phyloP scores from a whole-genome alignment of 768 basidiomycete species.

The Termitomyces sp. region DNA sequence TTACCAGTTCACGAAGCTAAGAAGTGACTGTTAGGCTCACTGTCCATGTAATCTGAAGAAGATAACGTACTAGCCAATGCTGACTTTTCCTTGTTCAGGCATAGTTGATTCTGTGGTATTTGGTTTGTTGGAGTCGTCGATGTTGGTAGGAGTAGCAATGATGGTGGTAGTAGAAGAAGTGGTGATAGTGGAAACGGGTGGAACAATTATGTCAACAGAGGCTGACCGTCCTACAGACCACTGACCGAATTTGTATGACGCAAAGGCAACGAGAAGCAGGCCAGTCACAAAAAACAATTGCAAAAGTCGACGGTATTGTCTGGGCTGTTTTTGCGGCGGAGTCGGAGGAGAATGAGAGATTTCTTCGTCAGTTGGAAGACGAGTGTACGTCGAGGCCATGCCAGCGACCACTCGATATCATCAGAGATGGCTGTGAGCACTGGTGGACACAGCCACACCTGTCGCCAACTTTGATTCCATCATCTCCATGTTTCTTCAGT shows the following conservation, averaged over 20 bases:
- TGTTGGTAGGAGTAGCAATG: conserved; percentile 7
- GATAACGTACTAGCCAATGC: conserved; percentile 73
- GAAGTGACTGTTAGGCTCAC: conserved; percentile 2
- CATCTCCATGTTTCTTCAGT: no score
- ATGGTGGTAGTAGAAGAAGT: conserved; percentile 10
- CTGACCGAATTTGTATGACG: conserved; percentile 44
- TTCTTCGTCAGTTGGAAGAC: conserved; percentile 24
- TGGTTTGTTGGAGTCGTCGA: conserved; percentile 4
- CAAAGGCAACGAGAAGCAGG: conserved; percentile 36
- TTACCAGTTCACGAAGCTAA: conserved; percentile 79
- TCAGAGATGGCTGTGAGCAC: neutral
- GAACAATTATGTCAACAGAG: conserved; percentile 6
- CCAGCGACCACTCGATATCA: conserved; percentile 7
- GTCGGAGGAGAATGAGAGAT: conserved; percentile 17
- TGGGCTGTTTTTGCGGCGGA: conserved; percentile 22
- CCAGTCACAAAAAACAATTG: conserved; percentile 29
- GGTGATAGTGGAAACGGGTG: neutral
- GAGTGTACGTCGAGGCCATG: conserved; percentile 21
- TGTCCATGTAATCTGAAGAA: conserved; percentile 7
- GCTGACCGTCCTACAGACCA: conserved; percentile 27
- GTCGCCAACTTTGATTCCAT: neutral
- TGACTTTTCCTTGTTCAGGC: conserved; percentile 61
- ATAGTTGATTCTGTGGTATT: conserved; percentile 19
- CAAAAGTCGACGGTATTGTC: conserved; percentile 27
- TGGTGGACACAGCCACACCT: neutral